These are phyloP conservation scores for Phytomonas sp. DNA, from an alignment of 208 protist species.

Conservation along the genomic window DNA sequence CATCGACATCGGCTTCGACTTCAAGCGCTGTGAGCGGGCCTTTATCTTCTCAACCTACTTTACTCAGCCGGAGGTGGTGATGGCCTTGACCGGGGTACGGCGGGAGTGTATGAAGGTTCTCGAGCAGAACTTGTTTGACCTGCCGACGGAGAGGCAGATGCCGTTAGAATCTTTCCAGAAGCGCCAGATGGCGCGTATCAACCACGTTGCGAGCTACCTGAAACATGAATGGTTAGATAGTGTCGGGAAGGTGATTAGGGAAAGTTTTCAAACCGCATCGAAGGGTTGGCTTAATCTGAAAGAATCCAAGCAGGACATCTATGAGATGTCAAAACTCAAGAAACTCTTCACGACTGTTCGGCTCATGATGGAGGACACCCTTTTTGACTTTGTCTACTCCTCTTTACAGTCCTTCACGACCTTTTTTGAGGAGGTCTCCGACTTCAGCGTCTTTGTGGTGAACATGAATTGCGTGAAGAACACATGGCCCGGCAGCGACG, in stretches of 20 bases:
- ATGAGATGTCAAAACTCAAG: slow-evolving; percentile 96
- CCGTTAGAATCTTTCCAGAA: slow-evolving; percentile 76
- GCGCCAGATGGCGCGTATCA: slow-evolving; percentile 77
- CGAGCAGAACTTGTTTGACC: slow-evolving; percentile 80
- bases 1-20: slow-evolving; percentile 52
- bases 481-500: slow-evolving; percentile 88
- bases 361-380: slow-evolving; percentile 96
- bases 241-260: slow-evolving; percentile 82
- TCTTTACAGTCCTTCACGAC: slow-evolving; percentile 78
- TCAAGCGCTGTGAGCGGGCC: slow-evolving; percentile 58
- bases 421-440: slow-evolving; percentile 89
- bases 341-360: slow-evolving; percentile 95
- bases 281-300: slow-evolving; percentile 98
- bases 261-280: slow-evolving; percentile 87
- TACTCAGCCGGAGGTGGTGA: slow-evolving; percentile 89
- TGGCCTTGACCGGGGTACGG: slow-evolving; percentile 80
- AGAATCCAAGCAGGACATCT: slow-evolving; percentile 92
- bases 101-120: slow-evolving; percentile 87
- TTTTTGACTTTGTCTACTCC: slow-evolving; percentile 88
- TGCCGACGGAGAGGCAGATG: slow-evolving; percentile 88
- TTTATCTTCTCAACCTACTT: slow-evolving; percentile 93
- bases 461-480: slow-evolving; percentile 88
- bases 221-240: slow-evolving; percentile 87
- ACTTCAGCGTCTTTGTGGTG: slow-evolving; percentile 80
- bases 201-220: slow-evolving; percentile 60